Evolutionary conservation across 352 stramenopile species (phyloP).

Genomic region (Phytophthora lateralis): DNA sequence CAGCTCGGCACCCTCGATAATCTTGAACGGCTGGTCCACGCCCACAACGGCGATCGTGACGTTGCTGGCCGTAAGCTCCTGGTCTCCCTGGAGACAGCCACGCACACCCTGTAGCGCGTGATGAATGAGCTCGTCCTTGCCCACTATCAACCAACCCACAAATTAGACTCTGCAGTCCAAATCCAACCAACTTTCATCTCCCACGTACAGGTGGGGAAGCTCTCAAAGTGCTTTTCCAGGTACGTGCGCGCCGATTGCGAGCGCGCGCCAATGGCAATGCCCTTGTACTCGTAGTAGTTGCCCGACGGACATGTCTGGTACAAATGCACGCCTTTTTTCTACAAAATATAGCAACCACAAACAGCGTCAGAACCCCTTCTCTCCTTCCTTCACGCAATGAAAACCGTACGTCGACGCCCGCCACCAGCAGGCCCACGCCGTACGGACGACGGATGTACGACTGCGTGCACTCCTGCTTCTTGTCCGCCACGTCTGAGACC

Average conservation of each 20-base stretch:
- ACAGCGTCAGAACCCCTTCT: conserved; percentile 10
- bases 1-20: conserved; percentile 94
- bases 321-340: conserved; percentile 97
- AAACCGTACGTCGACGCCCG: conserved; percentile 81
- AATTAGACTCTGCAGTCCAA: neutral
- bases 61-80: conserved; percentile 94
- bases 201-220: conserved; percentile 85
- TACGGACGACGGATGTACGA: conserved; percentile 99
- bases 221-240: conserved; percentile 98
- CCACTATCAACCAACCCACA: conserved; percentile 41
- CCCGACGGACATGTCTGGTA: conserved; percentile 99
- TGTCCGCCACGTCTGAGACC: conserved; percentile 97
- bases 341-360: conserved; percentile 15
- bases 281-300: conserved; percentile 99
- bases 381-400: neutral
- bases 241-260: conserved; percentile 98
- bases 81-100: conserved; percentile 95
- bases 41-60: conserved; percentile 95
- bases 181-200: neutral
- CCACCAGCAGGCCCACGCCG: conserved; percentile 97
- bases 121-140: conserved; percentile 97
- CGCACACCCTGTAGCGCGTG: conserved; percentile 97
- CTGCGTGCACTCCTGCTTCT: conserved; percentile 99
- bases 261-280: conserved; percentile 96
- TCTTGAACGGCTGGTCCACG: conserved; percentile 91